Evolutionary conservation across 176 grass and related monocot genomes (phyloP).

Genomic region (Carex pumila): DNA sequence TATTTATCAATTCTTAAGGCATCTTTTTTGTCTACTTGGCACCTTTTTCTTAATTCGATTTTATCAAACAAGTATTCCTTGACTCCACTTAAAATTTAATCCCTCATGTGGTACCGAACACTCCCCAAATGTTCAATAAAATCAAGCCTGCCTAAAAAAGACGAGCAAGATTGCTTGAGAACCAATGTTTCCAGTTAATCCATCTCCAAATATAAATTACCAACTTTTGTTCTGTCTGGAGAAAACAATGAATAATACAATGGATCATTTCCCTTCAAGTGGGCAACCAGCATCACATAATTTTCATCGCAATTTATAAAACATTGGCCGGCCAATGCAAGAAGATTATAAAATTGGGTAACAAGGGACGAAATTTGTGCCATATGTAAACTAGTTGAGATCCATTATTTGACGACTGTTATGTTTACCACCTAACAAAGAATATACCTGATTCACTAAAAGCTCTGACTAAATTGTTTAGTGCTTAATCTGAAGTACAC

Average conservation of each 20-base stretch:
- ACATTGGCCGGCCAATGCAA: not conserved
- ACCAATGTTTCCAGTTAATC: not conserved
- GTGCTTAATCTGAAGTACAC: not conserved
- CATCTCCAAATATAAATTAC: not conserved
- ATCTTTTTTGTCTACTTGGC: too few relatives aligned
- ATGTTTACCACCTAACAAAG: not conserved
- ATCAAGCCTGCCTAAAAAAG: not conserved
- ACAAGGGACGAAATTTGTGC: not conserved
- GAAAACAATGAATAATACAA: not conserved
- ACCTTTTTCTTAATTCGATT: too few relatives aligned
- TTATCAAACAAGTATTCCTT: too few relatives aligned
- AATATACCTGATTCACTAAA: not conserved
- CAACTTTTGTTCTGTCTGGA: not conserved
- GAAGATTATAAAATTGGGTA: not conserved
- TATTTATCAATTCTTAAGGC: too few relatives aligned
- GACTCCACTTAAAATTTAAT: too few relatives aligned
- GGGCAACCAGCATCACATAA: not conserved
- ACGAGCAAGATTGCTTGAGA: not conserved
- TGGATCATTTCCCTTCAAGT: not conserved
- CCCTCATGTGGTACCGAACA: too few relatives aligned
- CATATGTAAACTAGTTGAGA: not conserved
- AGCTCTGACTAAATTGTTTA: not conserved
- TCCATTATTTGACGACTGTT: conserved; percentile 3
- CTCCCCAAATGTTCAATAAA: not conserved
- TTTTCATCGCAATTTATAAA: not conserved